phyloP scores from a whole-genome alignment of 2,329 filamentous ascomycete genomes.

The Colletotrichum euphorbiae region DNA sequence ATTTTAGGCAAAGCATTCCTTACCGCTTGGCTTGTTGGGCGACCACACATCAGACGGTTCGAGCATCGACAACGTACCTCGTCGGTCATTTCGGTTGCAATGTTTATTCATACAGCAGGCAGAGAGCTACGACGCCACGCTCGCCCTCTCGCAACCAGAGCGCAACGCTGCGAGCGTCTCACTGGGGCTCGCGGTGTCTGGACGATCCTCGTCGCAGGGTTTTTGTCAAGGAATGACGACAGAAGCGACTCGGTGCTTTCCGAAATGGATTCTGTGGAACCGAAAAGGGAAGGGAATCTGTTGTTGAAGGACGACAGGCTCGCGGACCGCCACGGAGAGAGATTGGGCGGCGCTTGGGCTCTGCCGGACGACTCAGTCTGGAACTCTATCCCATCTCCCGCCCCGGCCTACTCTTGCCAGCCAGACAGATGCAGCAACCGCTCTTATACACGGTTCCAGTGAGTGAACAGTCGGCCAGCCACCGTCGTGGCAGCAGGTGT shows the following conservation, averaged over 20 bases:
- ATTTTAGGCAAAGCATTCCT: background rate
- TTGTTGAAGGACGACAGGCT: constrained; percentile 3
- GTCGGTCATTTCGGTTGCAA: background rate
- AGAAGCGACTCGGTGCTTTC: background rate
- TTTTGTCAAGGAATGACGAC: background rate
- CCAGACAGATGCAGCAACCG: background rate
- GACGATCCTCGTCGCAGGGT: background rate
- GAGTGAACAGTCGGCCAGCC: background rate
- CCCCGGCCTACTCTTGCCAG: constrained; percentile 4
- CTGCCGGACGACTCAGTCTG: constrained; percentile 7
- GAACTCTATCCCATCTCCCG: background rate
- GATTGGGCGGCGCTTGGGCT: constrained; percentile 11
- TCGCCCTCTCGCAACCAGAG: constrained; percentile 18
- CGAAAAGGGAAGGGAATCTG: background rate
- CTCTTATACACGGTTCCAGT: background rate
- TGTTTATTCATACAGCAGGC: background rate
- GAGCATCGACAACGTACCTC: constrained; percentile 5
- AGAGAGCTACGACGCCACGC: background rate
- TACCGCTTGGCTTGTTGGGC: background rate
- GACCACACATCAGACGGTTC: constrained; percentile 2
- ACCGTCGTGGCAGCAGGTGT: background rate
- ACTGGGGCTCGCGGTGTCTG: constrained; percentile 4
- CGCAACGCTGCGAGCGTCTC: constrained; percentile 5
- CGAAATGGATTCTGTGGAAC: background rate
- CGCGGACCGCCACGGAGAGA: constrained; percentile 4